Evolutionary conservation across 768 basidiomycete species (phyloP).

Genomic region (Candolleomyces efflorescens): DNA sequence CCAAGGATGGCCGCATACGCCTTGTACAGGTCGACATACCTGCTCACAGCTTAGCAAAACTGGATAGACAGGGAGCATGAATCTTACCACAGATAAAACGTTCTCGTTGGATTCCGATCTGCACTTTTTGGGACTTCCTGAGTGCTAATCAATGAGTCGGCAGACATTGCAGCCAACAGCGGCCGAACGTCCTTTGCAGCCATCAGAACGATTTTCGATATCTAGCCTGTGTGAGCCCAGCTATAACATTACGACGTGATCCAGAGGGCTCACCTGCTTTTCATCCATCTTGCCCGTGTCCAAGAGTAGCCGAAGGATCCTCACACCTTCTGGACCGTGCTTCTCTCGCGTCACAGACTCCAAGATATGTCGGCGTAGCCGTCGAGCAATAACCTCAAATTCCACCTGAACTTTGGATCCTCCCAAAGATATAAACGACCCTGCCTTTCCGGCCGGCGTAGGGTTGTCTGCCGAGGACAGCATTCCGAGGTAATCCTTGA

Average conservation of each 20-base stretch:
- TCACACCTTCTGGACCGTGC: constrained; percentile 78
- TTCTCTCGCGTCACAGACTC: constrained; percentile 80
- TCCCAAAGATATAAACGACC: constrained; percentile 67
- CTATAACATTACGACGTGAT: background rate
- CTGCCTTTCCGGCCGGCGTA: constrained; percentile 60
- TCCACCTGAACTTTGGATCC: constrained; percentile 77
- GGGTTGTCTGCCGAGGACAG: constrained; percentile 82
- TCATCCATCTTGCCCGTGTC: constrained; percentile 92
- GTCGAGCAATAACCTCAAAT: constrained; percentile 65
- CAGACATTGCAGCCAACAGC: constrained; percentile 71
- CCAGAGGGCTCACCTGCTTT: constrained; percentile 68
- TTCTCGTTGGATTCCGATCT: constrained; percentile 84
- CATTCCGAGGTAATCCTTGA: constrained; percentile 81
- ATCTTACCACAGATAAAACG: constrained; percentile 85
- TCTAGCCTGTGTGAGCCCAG: constrained; percentile 39
- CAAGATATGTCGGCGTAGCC: constrained; percentile 65
- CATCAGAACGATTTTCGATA: constrained; percentile 93
- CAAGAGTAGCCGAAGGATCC: constrained; percentile 74
- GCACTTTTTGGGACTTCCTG: constrained; percentile 92
- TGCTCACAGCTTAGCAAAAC: constrained; percentile 24
- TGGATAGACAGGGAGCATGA: background rate
- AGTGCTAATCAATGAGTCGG: constrained; percentile 80
- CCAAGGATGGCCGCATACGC: constrained; percentile 75
- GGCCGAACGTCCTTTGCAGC: constrained; percentile 83
- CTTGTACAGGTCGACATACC: constrained; percentile 87